A percentile compares a stretch with the other conserved stretches of the same genome.
Conservation (phyloP, 2,329 filamentous ascomycete species). For the Leptoxyphium fumago region DNA sequence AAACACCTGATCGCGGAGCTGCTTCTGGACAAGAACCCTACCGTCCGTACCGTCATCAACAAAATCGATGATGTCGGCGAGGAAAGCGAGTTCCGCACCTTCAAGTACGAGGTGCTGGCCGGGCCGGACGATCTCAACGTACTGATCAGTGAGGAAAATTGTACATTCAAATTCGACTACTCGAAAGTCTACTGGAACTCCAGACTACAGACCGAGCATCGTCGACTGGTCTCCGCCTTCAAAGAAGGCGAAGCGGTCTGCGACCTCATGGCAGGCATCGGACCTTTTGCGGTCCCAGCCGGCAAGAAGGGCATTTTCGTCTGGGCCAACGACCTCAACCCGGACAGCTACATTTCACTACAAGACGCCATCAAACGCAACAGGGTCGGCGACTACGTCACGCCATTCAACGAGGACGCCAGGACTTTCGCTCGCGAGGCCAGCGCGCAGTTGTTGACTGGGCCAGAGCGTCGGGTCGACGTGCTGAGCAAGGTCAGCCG, state of each 20-base stretch:
- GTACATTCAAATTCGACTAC: constrained; percentile 86
- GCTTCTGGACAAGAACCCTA: constrained; percentile 75
- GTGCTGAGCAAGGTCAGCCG: constrained; percentile 22
- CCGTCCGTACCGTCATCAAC: constrained; percentile 82
- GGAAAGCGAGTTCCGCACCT: constrained; percentile 78
- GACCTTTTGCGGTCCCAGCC: constrained; percentile 84
- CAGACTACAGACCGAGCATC: constrained; percentile 78
- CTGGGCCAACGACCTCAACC: constrained; percentile 95
- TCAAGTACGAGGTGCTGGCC: constrained; percentile 77
- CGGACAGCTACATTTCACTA: constrained; percentile 66
- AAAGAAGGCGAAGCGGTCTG: constrained; percentile 74
- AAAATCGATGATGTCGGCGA: constrained; percentile 80
- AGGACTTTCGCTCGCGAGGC: constrained; percentile 62
- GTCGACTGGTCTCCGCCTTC: constrained; percentile 62
- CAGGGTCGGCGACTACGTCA: constrained; percentile 62
- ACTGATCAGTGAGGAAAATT: constrained; percentile 64
- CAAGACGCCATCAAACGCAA: constrained; percentile 57
- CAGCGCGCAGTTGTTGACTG: constrained; percentile 40
- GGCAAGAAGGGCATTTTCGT: constrained; percentile 84
- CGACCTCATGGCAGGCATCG: constrained; percentile 95
- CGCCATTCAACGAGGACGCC: constrained; percentile 69
- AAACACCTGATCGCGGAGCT: constrained; percentile 75
- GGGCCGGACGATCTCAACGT: constrained; percentile 76
- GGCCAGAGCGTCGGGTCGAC: constrained; percentile 35
- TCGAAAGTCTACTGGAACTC: constrained; percentile 97